A percentile compares a stretch with the other conserved stretches of the same genome.
Conservation (phyloP, 805 yeast genomes). For the Saccharomycopsis guyanensis region DNA sequence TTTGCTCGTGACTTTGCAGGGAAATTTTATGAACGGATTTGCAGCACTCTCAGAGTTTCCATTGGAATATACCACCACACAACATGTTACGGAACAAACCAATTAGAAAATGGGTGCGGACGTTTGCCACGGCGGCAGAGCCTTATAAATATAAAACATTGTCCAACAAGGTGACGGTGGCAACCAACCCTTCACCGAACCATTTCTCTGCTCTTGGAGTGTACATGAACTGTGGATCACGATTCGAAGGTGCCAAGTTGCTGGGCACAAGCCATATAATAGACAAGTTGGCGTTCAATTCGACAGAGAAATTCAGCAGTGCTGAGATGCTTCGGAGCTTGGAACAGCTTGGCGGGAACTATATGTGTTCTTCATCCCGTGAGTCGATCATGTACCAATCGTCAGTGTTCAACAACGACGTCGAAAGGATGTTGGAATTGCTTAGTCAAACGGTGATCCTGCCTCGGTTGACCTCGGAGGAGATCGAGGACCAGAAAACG, state of each 20-base stretch:
- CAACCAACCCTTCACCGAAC: conserved; percentile 79
- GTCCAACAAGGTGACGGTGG: conserved; percentile 72
- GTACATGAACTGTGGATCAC: conserved; percentile 84
- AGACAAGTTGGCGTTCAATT: conserved; percentile 81
- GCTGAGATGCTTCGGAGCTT: conserved; percentile 66
- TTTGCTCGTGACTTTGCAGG: no score
- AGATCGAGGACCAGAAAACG: conserved; percentile 61
- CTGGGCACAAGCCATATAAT: conserved; percentile 77
- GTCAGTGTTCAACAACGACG: conserved; percentile 82
- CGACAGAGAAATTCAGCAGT: conserved; percentile 52
- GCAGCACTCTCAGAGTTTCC: no score
- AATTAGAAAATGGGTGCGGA: not conserved
- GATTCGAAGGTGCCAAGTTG: conserved; percentile 56
- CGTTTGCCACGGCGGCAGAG: conserved; percentile 3
- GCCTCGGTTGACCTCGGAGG: conserved; percentile 63
- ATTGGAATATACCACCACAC: no score
- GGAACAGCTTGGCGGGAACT: conserved; percentile 85
- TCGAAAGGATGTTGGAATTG: conserved; percentile 67
- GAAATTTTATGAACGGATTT: no score
- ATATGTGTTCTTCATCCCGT: conserved; percentile 86
- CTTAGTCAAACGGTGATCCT: conserved; percentile 69
- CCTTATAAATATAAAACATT: conserved; percentile 26
- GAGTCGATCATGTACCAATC: conserved; percentile 93
- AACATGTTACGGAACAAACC: no score
- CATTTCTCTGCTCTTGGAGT: conserved; percentile 89